These are phyloP conservation scores for Solanum chiquidenum DNA, from an alignment of 257 asterid genomes.

Conservation along the genomic window DNA sequence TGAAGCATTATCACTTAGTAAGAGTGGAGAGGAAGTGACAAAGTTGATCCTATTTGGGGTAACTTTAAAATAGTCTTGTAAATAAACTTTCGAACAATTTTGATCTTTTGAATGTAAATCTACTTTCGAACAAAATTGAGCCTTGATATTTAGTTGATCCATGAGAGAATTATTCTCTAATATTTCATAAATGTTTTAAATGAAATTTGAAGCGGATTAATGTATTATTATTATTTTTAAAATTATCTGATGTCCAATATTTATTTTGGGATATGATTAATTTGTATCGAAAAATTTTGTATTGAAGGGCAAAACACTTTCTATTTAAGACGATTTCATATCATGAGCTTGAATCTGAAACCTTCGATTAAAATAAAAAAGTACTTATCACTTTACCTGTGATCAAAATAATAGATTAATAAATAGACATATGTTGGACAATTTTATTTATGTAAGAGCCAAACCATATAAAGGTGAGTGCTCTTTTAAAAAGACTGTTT, in stretches of 20 bases:
- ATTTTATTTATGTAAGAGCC: not conserved
- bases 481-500: not conserved
- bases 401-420: not conserved
- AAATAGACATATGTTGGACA: not conserved
- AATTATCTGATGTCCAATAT: not conserved
- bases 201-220: not conserved
- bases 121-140: not conserved
- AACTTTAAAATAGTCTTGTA: not conserved
- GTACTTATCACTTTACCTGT: not conserved
- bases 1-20: not conserved
- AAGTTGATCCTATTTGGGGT: not conserved
- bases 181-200: not conserved
- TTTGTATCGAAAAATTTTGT: fast-evolving
- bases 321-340: not conserved
- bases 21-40: not conserved
- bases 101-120: not conserved
- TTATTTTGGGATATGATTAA: not conserved
- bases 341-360: fast-evolving
- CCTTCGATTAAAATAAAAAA: not conserved
- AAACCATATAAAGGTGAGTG: not conserved
- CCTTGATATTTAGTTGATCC: not conserved
- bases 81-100: not conserved
- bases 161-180: not conserved
- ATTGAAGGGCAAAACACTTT: not conserved
- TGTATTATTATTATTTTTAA: not conserved